Evolutionary conservation across 2,329 filamentous ascomycete species (phyloP).

Genomic region (Leptographium flavum): DNA sequence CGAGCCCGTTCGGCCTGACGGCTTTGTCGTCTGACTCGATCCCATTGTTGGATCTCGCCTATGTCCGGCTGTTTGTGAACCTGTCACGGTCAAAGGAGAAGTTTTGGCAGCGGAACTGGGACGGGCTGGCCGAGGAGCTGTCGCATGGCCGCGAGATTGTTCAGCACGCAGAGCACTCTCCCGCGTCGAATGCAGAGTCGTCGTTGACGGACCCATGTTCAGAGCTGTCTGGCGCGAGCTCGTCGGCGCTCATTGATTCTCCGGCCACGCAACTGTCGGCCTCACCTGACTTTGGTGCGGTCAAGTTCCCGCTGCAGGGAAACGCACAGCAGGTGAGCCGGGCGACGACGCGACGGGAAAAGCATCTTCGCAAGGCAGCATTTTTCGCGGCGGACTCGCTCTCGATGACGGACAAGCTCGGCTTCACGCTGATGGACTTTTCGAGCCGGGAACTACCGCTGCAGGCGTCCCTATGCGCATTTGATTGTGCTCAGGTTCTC

Average conservation of each 20-base stretch:
- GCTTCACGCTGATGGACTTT: slow-evolving; percentile 72
- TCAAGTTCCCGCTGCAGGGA: slow-evolving; percentile 19
- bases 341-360: slow-evolving; percentile 60
- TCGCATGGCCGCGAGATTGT: slow-evolving; percentile 63
- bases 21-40: slow-evolving; percentile 84
- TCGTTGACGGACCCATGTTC: slow-evolving; percentile 29
- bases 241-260: slow-evolving; percentile 34
- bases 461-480: slow-evolving; percentile 81
- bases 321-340: slow-evolving; percentile 17
- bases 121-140: slow-evolving; percentile 78
- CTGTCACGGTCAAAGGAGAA: slow-evolving; percentile 84
- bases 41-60: slow-evolving; percentile 79
- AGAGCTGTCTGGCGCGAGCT: slow-evolving; percentile 16
- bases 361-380: slow-evolving; percentile 82
- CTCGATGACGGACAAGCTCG: slow-evolving; percentile 73
- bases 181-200: slow-evolving; percentile 32
- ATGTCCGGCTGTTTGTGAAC: slow-evolving; percentile 85
- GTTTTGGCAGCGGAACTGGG: slow-evolving; percentile 89
- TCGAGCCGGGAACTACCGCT: slow-evolving; percentile 74
- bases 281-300: slow-evolving; percentile 29
- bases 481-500: slow-evolving; percentile 87
- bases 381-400: slow-evolving; percentile 90
- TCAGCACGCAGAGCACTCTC: slow-evolving; percentile 54
- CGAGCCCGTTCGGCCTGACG: slow-evolving; percentile 68
- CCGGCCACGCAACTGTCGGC: slow-evolving; percentile 37